Percentiles rank a stretch among this genome's conserved stretches.
These are phyloP conservation scores for Thalia dealbata DNA, from an alignment of 176 grass and related monocot genomes.

Conservation along the genomic window DNA sequence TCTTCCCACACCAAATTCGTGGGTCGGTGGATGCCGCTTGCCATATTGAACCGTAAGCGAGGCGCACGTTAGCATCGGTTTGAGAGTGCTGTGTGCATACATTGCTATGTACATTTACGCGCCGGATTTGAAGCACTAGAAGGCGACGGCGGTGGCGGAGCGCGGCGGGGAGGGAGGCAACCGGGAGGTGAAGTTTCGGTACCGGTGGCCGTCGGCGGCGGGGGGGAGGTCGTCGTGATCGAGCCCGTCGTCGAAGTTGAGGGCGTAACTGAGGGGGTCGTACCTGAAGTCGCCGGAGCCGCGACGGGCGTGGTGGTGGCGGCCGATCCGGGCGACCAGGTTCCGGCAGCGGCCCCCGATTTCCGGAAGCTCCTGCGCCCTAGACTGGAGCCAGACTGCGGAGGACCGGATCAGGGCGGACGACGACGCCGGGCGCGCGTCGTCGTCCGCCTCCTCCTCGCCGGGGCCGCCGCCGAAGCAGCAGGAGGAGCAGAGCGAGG, in stretches of 20 bases:
- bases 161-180: conserved; percentile 26
- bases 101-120: too few relatives aligned
- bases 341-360: background rate
- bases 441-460: background rate
- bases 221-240: background rate
- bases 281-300: conserved; percentile 26
- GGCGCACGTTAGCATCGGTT: too few relatives aligned
- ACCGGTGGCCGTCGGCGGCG: background rate
- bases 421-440: conserved; percentile 6
- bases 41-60: too few relatives aligned
- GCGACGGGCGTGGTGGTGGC: background rate
- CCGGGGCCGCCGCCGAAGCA: conserved; percentile 12
- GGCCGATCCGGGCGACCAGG: conserved; percentile 2
- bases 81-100: too few relatives aligned
- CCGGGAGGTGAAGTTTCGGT: conserved; percentile 31
- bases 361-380: conserved; percentile 8
- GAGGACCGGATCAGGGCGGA: conserved; percentile 34
- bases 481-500: conserved; percentile 24
- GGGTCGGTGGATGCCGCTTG: too few relatives aligned
- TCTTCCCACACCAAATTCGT: too few relatives aligned
- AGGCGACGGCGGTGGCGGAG: background rate
- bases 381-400: conserved; percentile 32
- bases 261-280: conserved; percentile 44
- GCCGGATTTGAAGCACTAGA: background rate
- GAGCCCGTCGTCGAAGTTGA: conserved; percentile 40